Conservation (phyloP, 345 rosid species). For the Eucalyptus urophylla region DNA sequence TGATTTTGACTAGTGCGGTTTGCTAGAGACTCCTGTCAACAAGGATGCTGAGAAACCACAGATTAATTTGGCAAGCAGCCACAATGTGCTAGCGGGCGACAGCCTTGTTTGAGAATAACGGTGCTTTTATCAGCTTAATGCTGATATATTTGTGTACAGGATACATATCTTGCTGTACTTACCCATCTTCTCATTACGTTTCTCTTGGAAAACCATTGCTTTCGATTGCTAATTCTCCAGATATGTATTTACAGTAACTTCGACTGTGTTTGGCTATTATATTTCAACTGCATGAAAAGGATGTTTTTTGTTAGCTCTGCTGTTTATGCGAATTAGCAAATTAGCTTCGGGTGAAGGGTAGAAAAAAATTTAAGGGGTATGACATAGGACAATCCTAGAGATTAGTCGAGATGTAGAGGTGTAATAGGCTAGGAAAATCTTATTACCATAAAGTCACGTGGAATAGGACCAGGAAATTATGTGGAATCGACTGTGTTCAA, state of each 20-base stretch:
- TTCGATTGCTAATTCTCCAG: background rate
- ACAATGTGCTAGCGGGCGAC: background rate
- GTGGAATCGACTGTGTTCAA: background rate
- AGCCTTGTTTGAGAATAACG: background rate
- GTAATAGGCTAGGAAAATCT: background rate
- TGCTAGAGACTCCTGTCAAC: background rate
- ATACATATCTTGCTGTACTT: background rate
- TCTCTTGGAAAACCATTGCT: background rate
- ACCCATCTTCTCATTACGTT: background rate
- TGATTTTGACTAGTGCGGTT: background rate
- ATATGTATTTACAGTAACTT: background rate
- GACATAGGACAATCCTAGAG: background rate
- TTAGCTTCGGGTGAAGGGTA: background rate
- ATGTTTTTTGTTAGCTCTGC: background rate
- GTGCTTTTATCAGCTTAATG: background rate
- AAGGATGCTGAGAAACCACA: background rate
- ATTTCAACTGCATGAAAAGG: background rate
- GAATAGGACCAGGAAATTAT: background rate
- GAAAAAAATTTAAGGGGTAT: background rate
- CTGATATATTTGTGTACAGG: background rate
- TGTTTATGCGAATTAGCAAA: background rate
- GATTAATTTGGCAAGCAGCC: background rate
- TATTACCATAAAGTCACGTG: background rate
- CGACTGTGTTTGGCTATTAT: background rate
- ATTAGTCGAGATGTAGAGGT: background rate